A percentile compares a stretch with the other conserved stretches of the same genome.
These are phyloP conservation scores for Bipolaris bicolor DNA, from an alignment of 2,329 filamentous ascomycete genomes.

Conservation along the genomic window DNA sequence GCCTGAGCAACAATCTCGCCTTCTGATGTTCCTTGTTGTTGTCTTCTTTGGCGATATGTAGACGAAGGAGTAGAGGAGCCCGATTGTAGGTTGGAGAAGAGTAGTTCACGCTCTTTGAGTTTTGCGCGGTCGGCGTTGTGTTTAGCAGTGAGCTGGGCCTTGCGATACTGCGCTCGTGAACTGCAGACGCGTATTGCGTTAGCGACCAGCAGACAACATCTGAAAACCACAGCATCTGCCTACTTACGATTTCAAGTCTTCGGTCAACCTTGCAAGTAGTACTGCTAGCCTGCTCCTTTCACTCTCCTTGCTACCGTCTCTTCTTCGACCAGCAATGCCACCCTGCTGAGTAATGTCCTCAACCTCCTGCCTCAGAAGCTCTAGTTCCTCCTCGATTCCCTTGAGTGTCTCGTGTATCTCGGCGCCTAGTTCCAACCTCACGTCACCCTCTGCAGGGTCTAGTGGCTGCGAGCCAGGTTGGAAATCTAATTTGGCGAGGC, in stretches of 20 bases:
- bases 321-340: slow-evolving; percentile 43
- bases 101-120: slow-evolving; percentile 74
- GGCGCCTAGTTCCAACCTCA: slow-evolving; percentile 72
- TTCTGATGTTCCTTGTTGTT: slow-evolving; percentile 64
- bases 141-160: slow-evolving; percentile 80
- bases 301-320: slow-evolving; percentile 62
- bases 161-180: slow-evolving; percentile 73
- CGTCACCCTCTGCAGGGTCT: slow-evolving; percentile 63
- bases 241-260: slow-evolving; percentile 74
- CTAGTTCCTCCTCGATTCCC: slow-evolving; percentile 81
- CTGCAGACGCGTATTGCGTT: slow-evolving; percentile 39
- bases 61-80: slow-evolving; percentile 44
- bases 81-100: slow-evolving; percentile 70
- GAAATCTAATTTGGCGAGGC: slow-evolving; percentile 65
- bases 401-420: slow-evolving; percentile 82
- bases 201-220: not conserved
- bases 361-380: slow-evolving; percentile 78
- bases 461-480: slow-evolving; percentile 66
- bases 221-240: not conserved
- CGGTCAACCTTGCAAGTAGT: slow-evolving; percentile 68
- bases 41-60: slow-evolving; percentile 45
- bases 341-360: slow-evolving; percentile 65
- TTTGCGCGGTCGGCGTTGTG: slow-evolving; percentile 75
- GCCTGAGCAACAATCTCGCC: slow-evolving; percentile 77
- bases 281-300: slow-evolving; percentile 71